These are phyloP conservation scores for Ascocoryne sarcoides DNA, from an alignment of 2,329 filamentous ascomycete species.

Conservation along the genomic window DNA sequence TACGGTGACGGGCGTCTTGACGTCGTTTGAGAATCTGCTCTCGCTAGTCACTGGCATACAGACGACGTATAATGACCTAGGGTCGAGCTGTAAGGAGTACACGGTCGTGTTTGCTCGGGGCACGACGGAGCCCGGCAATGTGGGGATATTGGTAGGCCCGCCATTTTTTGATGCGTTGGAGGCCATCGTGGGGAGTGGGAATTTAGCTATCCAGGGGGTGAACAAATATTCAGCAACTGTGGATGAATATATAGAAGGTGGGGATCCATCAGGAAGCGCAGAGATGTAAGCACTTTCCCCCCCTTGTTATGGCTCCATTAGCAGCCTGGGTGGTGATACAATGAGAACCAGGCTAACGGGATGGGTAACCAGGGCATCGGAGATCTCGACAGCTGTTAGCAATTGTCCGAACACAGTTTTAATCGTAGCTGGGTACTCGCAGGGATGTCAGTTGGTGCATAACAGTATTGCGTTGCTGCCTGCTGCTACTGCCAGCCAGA, in stretches of 20 bases:
- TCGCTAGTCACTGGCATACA: slow-evolving; percentile 15
- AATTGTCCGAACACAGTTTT: slow-evolving; percentile 1
- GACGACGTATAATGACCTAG: slow-evolving; percentile 22
- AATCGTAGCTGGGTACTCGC: slow-evolving; percentile 1
- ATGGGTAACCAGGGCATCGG: neutral
- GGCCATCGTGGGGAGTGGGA: slow-evolving; percentile 10
- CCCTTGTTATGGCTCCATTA: no score
- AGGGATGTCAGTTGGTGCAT: slow-evolving; percentile 3
- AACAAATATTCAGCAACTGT: slow-evolving; percentile 25
- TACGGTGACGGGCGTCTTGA: slow-evolving; percentile 14
- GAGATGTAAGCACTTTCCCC: neutral
- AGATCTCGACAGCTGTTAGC: neutral
- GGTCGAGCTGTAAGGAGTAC: slow-evolving; percentile 19
- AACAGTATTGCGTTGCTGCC: slow-evolving; percentile 3
- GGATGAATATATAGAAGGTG: slow-evolving; percentile 1
- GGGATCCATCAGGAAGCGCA: slow-evolving; percentile 1
- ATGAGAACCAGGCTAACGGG: neutral
- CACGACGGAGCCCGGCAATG: slow-evolving; percentile 40
- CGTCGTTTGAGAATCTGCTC: slow-evolving; percentile 17
- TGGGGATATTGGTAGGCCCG: slow-evolving; percentile 30
- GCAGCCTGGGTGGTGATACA: no score
- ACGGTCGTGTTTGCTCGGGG: slow-evolving; percentile 41
- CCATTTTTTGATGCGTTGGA: slow-evolving; percentile 26
- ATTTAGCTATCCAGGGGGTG: slow-evolving; percentile 25
- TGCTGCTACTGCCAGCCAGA: slow-evolving; percentile 21